Evolutionary conservation across 768 basidiomycete species (phyloP), one percentile per base, ranked within the genome.

Genomic region (Podaxis pistillaris): DNA sequence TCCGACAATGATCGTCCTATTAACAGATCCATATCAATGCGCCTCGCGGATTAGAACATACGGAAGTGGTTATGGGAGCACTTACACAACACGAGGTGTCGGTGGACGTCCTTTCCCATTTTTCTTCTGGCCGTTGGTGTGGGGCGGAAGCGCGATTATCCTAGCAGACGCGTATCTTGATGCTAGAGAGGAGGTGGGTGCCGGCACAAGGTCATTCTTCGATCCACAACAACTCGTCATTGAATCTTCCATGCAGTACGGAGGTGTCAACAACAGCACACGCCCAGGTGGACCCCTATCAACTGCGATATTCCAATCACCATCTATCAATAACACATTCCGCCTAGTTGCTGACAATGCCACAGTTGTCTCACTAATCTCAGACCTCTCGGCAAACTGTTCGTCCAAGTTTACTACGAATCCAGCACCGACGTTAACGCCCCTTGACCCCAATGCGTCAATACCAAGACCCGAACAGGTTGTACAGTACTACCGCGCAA

Each of bases 401-500:
- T 75, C 79, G 6, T 72, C 76, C 22, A 70, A 70, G 1, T 62
- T 71, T 4, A 69, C 75, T 7, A 73, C 73, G n/a, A 70, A 72
- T 7, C 66, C 72, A 0, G 71, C 76, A 0, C 71, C 74, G 3
- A 68, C 76, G 0, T 70, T 78, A 66, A 73, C 78, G 72, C 51
- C 55, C 51, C 56, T 67, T 30, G 36, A 53, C 38, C 37, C 62
- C 5, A 46, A 51, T 30, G 60, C 66, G 2, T 65, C 62, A 1
- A 28, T 57, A 3, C 75, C 77, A 12, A 68, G 69, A 41, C 83
- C 84, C 0, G 79, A 83, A 64, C 78, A 84, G 63, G 80, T 78
- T 0, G 66, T 87, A 4, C 83, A 87, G 58, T 88, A 88, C 67
- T 88, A 82, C 67, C 84, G 87, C 30, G 80, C 84, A 0, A 83